These are phyloP conservation scores for Haemoproteus tartakovskyi DNA, from an alignment of 169 alveolate genomes.

Conservation along the genomic window DNA sequence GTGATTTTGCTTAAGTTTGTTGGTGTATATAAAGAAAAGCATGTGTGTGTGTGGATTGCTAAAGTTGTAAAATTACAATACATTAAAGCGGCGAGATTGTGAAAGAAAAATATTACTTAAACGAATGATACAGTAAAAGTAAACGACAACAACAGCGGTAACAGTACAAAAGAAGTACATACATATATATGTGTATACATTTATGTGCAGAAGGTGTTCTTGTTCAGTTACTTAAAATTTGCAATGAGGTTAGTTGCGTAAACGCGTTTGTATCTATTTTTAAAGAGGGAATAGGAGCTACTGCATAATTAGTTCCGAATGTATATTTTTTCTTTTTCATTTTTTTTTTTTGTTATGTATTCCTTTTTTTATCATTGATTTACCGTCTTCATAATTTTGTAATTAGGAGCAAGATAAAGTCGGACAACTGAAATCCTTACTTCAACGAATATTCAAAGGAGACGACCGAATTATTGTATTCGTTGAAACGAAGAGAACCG, in stretches of 20 bases:
- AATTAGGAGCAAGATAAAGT: constrained; percentile 64
- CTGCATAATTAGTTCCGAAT: too few relatives aligned
- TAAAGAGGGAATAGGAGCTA: too few relatives aligned
- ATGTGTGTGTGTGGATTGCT: too few relatives aligned
- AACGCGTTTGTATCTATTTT: too few relatives aligned
- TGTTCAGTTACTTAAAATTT: constrained; percentile 66
- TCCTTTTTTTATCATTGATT: neutral
- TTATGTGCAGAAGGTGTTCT: constrained; percentile 37
- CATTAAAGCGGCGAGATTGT: too few relatives aligned
- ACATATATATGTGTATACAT: neutral
- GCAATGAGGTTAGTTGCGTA: constrained; percentile 68
- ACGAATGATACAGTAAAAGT: too few relatives aligned
- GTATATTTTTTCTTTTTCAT: too few relatives aligned
- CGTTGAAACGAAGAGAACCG: constrained; percentile 74
- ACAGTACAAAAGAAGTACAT: neutral
- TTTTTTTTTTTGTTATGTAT: neutral
- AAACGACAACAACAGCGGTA: neutral
- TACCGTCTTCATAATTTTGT: too few relatives aligned
- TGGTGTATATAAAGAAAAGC: too few relatives aligned
- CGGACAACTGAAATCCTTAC: constrained; percentile 15
- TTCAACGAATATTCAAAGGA: constrained; percentile 45
- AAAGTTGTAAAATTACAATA: too few relatives aligned
- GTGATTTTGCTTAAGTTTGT: too few relatives aligned
- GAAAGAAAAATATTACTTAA: too few relatives aligned
- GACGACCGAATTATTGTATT: constrained; percentile 65